phyloP scores from a whole-genome alignment of 2,329 filamentous ascomycete genomes.

The Pezicula carpinea region DNA sequence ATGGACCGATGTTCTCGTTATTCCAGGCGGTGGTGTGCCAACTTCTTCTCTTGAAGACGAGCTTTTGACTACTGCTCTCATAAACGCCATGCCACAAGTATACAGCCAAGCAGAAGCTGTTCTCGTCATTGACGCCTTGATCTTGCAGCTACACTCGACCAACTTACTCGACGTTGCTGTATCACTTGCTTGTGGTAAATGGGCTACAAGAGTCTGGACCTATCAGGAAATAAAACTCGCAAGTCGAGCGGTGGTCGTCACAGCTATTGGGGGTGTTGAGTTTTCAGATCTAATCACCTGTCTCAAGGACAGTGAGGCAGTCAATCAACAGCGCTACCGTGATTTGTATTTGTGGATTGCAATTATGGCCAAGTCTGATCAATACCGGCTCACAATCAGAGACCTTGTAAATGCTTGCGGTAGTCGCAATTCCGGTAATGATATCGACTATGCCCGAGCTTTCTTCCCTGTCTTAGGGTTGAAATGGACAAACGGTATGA shows the following conservation, averaged over 20 bases:
- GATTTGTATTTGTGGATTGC: too few relatives aligned
- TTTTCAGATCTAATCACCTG: background rate
- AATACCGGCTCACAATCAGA: conserved; percentile 4
- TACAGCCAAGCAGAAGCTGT: conserved; percentile 13
- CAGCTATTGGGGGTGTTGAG: background rate
- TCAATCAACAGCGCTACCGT: too few relatives aligned
- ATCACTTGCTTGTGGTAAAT: conserved; percentile 11
- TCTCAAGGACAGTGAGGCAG: too few relatives aligned
- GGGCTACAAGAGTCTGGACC: conserved; percentile 15
- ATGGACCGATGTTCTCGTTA: conserved; percentile 14
- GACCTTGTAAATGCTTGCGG: conserved; percentile 6
- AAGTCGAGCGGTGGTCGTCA: conserved; percentile 5
- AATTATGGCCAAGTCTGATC: background rate
- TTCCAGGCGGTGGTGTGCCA: conserved; percentile 8
- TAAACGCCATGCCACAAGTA: conserved; percentile 12
- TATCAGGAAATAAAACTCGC: conserved; percentile 18
- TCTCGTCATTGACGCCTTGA: conserved; percentile 13
- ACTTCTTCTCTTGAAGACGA: conserved; percentile 8
- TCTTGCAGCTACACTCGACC: conserved; percentile 9
- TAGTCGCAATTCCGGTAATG: conserved; percentile 4
- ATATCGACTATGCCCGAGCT: conserved; percentile 16
- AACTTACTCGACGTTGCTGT: conserved; percentile 10
- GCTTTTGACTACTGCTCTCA: conserved; percentile 9
- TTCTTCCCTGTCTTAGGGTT: conserved; percentile 12
- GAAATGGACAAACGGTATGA: conserved; percentile 11